A percentile compares a stretch with the other conserved stretches of the same genome.
Evolutionary conservation across 139 green algal species (phyloP).

Genomic region (Volvox reticuliferus): DNA sequence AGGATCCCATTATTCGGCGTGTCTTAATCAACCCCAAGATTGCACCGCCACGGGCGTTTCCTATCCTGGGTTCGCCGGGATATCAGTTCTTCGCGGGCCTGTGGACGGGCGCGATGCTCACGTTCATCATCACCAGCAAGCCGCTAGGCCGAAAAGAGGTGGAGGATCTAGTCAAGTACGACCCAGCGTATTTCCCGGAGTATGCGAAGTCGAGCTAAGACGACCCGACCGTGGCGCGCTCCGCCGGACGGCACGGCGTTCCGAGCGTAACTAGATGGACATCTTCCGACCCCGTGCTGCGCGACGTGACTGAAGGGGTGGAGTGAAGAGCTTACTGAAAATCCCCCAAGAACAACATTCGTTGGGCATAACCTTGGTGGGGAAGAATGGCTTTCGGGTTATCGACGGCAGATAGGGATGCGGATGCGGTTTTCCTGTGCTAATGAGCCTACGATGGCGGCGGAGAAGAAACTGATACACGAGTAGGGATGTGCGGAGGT

Average conservation of each 20-base stretch:
- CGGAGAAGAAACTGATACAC: no score
- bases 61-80: constrained; percentile 52
- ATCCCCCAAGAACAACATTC: no score
- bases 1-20: constrained; percentile 62
- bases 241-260: neutral
- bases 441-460: no score
- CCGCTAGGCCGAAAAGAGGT: constrained; percentile 60
- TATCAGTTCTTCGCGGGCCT: constrained; percentile 65
- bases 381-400: no score
- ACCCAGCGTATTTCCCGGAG: constrained; percentile 60
- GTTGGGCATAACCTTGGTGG: no score
- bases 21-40: constrained; percentile 58
- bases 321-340: no score
- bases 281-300: neutral
- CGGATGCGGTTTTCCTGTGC: no score
- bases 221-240: neutral
- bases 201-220: constrained; percentile 52
- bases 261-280: neutral
- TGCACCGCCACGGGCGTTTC: constrained; percentile 34
- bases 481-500: no score
- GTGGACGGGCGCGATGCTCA: constrained; percentile 62
- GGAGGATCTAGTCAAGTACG: constrained; percentile 62
- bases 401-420: no score
- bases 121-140: constrained; percentile 65
- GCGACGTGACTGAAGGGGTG: no score